phyloP scores from a whole-genome alignment of 805 yeast species.

The Monosporozyma solicola region DNA sequence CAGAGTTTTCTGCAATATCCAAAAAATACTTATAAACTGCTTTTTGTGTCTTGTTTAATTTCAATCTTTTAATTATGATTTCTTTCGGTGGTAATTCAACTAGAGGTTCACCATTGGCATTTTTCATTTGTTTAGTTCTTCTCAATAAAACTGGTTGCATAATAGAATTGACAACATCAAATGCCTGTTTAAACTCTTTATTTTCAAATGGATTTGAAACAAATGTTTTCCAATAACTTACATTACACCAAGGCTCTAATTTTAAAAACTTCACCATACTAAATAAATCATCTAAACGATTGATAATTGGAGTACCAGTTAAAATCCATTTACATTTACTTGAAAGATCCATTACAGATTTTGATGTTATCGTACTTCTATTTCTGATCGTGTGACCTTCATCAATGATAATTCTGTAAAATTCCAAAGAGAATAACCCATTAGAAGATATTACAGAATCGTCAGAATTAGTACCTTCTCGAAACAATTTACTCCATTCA shows the following conservation, averaged over 20 bases:
- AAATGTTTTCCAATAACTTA: slow-evolving; percentile 80
- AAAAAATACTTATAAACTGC: slow-evolving; percentile 61
- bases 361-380: slow-evolving; percentile 67
- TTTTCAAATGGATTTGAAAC: slow-evolving; percentile 77
- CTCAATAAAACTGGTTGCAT: slow-evolving; percentile 75
- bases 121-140: slow-evolving; percentile 80
- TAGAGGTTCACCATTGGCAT: slow-evolving; percentile 58
- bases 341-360: slow-evolving; percentile 58
- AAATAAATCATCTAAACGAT: slow-evolving; percentile 77
- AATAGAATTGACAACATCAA: slow-evolving; percentile 77
- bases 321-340: slow-evolving; percentile 72
- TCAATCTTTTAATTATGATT: slow-evolving; percentile 56
- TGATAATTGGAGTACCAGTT: slow-evolving; percentile 91
- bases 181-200: slow-evolving; percentile 58
- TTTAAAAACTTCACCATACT: slow-evolving; percentile 65
- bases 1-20: slow-evolving; percentile 54
- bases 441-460: slow-evolving; percentile 20
- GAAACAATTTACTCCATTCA: slow-evolving; percentile 51
- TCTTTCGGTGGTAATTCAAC: slow-evolving; percentile 73
- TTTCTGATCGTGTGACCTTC: slow-evolving; percentile 89
- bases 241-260: slow-evolving; percentile 85
- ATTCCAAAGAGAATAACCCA: slow-evolving; percentile 66
- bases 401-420: slow-evolving; percentile 70
- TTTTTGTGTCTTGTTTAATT: slow-evolving; percentile 57
- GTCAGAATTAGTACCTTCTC: slow-evolving; percentile 7